Conservation (phyloP, 495 filamentous ascomycete genomes). For the Choiromyces venosus region DNA sequence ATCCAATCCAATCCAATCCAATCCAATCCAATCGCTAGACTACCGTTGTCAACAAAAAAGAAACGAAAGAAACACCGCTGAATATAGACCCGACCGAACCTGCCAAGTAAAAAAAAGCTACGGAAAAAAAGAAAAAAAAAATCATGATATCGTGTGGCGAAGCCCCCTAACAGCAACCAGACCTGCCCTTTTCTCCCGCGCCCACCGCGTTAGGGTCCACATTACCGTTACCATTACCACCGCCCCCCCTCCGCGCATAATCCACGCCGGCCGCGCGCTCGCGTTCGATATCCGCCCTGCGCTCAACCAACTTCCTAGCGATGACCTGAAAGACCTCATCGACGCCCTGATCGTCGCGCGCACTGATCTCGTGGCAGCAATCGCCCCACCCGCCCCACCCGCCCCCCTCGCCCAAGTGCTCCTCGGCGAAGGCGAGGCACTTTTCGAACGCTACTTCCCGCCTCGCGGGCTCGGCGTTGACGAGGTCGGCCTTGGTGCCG, state of each 20-base stretch:
- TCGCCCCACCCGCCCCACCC: constrained; percentile 70
- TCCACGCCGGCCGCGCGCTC: constrained; percentile 21
- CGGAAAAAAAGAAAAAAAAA: not conserved
- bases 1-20: no score
- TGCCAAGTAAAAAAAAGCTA: not conserved
- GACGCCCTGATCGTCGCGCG: constrained; percentile 85
- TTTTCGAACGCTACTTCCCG: constrained; percentile 86
- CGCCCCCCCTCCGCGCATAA: constrained; percentile 11
- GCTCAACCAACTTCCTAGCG: constrained; percentile 88
- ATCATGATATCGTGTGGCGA: constrained; percentile 3
- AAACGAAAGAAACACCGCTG: not conserved
- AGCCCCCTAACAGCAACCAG: constrained; percentile 32
- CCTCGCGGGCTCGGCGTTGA: constrained; percentile 68
- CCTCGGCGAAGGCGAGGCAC: constrained; percentile 59
- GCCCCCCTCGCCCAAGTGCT: not conserved
- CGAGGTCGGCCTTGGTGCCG: constrained; percentile 89
- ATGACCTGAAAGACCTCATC: constrained; percentile 97
- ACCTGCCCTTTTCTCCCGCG: constrained; percentile 21
- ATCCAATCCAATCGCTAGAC: no score
- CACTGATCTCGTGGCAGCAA: constrained; percentile 92
- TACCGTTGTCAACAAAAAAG: no score
- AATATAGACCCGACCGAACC: not conserved
- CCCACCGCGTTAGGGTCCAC: constrained; percentile 21
- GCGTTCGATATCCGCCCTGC: constrained; percentile 37
- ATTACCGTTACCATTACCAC: constrained; percentile 5